Percentiles rank a stretch among this genome's conserved stretches.
Evolutionary conservation across 192 early-diverging fungal genomes (phyloP).

Genomic region (Podila clonocystis): DNA sequence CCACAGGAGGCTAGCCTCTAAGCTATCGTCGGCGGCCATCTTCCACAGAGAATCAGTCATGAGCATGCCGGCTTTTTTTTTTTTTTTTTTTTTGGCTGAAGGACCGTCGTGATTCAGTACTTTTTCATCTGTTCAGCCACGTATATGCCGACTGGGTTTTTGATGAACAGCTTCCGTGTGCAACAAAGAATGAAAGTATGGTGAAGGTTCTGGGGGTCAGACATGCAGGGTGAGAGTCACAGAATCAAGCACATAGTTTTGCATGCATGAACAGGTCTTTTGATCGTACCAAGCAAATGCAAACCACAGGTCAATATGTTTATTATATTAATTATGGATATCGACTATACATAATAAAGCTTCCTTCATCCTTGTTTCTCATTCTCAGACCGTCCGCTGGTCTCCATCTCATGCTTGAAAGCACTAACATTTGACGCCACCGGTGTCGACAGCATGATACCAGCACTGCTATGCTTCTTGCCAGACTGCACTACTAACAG

Average conservation of each 20-base stretch:
- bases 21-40: conserved; percentile 26
- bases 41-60: conserved; percentile 26
- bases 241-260: too few species aligned
- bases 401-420: too few species aligned
- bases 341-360: too few species aligned
- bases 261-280: too few species aligned
- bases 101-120: conserved; percentile 3
- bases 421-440: conserved; percentile 9
- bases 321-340: too few species aligned
- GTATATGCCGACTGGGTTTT: conserved; percentile 26
- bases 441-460: neutral
- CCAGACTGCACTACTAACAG: conserved; percentile 42
- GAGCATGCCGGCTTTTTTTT: conserved; percentile 7
- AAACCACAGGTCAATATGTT: too few species aligned
- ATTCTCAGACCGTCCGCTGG: neutral
- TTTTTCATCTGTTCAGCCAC: conserved; percentile 22
- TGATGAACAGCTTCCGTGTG: too few species aligned
- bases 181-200: too few species aligned
- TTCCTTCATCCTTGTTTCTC: neutral
- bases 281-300: too few species aligned
- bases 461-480: neutral
- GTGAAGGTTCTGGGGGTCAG: too few species aligned
- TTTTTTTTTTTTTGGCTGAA: conserved; percentile 6
- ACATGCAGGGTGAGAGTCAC: too few species aligned
- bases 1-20: conserved; percentile 45